Percentiles rank a stretch among this genome's conserved stretches.
These are phyloP conservation scores for Syncephalastrum monosporum DNA, from an alignment of 371 early-diverging fungal genomes.

Conservation along the genomic window DNA sequence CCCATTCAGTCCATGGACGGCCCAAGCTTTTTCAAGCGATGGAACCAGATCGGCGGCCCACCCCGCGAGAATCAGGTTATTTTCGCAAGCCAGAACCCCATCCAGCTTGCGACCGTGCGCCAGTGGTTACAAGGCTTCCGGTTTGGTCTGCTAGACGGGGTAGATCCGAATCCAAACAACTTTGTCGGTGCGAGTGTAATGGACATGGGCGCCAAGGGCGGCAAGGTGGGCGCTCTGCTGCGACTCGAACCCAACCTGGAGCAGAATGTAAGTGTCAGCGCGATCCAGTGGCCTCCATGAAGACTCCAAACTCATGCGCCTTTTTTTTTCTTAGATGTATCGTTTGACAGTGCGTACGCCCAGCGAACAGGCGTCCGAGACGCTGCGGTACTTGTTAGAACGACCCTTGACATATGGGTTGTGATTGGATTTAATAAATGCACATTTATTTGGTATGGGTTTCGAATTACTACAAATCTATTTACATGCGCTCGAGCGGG, in stretches of 20 bases:
- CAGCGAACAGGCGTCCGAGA: conserved; percentile 72
- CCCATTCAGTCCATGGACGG: conserved; percentile 74
- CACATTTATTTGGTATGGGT: conserved; percentile 1
- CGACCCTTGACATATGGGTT: conserved; percentile 27
- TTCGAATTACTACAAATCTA: conserved; percentile 5
- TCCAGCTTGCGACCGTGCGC: conserved; percentile 48
- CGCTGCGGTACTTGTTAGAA: conserved; percentile 45
- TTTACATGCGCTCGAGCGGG: conserved; percentile 88
- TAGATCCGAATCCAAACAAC: conserved; percentile 90
- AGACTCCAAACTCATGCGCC: neutral
- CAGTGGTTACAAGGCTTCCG: conserved; percentile 63
- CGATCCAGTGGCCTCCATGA: no score
- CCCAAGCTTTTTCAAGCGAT: conserved; percentile 87
- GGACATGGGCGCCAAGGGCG: conserved; percentile 60
- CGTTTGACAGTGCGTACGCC: conserved; percentile 90
- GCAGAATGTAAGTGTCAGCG: conserved; percentile 69
- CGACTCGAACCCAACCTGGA: conserved; percentile 88
- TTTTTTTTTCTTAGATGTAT: conserved; percentile 68
- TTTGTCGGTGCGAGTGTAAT: conserved; percentile 89
- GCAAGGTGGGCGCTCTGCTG: conserved; percentile 90
- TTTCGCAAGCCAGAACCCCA: conserved; percentile 60
- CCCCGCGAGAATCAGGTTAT: conserved; percentile 78
- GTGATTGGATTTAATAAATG: conserved; percentile 9
- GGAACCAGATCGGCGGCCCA: conserved; percentile 93
- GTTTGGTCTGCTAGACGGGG: conserved; percentile 72